These are phyloP conservation scores for Solanum aculeatissimum DNA, from an alignment of 305 asterid genomes.

Conservation along the genomic window DNA sequence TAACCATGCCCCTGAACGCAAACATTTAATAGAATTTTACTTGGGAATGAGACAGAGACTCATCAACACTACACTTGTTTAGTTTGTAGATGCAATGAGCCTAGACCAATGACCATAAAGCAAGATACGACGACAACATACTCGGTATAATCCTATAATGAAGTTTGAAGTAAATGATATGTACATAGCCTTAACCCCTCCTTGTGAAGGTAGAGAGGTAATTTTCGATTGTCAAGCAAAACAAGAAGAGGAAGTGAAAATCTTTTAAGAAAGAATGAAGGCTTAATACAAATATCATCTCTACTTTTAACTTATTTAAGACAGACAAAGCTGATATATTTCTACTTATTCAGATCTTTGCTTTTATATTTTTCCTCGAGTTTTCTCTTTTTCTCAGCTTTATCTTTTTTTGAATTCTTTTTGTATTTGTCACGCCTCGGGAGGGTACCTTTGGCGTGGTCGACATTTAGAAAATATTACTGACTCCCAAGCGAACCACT, in stretches of 20 bases:
- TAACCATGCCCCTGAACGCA: background rate
- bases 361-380: background rate
- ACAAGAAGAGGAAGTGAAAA: background rate
- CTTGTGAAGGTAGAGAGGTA: background rate
- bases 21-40: background rate
- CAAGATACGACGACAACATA: background rate
- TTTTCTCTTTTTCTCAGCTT: slow-evolving; percentile 34
- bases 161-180: background rate
- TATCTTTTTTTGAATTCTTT: slow-evolving; percentile 18
- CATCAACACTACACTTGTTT: background rate
- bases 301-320: background rate
- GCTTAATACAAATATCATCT: background rate
- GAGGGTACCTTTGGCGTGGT: no score
- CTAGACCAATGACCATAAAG: background rate
- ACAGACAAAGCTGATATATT: no score
- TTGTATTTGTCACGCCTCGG: no score
- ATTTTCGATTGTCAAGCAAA: background rate
- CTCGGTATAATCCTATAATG: background rate
- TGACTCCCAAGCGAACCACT: no score
- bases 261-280: background rate
- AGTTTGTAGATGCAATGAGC: background rate
- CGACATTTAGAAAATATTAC: no score
- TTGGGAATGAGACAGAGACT: background rate
- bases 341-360: background rate
- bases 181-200: background rate